Evolutionary conservation across 768 basidiomycete species (phyloP).

Genomic region (Tremella yokohamensis): DNA sequence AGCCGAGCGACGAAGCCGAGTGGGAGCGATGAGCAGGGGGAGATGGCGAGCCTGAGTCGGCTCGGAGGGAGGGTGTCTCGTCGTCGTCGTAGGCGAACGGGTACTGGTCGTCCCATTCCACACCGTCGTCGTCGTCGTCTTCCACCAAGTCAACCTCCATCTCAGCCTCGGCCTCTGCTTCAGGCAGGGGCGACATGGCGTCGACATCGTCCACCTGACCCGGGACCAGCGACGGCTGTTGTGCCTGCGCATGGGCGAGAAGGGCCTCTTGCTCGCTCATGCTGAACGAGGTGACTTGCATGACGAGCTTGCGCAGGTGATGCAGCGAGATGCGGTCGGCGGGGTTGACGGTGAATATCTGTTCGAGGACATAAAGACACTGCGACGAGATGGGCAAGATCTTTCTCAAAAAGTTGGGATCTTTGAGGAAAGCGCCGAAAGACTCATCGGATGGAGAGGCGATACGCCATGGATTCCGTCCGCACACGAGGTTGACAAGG

Average conservation of each 20-base stretch:
- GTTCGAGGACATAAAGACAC: conserved; percentile 64
- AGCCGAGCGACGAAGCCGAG: conserved; percentile 24
- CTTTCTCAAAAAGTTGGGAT: conserved; percentile 63
- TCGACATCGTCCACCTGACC: background rate
- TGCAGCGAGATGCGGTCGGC: conserved; percentile 61
- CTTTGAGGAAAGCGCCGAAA: conserved; percentile 69
- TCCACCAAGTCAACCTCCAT: background rate
- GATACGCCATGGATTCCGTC: conserved; percentile 72
- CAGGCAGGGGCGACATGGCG: conserved; percentile 6
- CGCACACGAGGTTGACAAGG: conserved; percentile 71
- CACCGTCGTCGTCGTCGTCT: conserved; percentile 7
- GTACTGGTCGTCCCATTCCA: background rate
- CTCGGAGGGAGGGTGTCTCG: conserved; percentile 36
- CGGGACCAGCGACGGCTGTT: background rate
- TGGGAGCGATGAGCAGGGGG: conserved; percentile 31
- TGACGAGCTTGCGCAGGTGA: conserved; percentile 62
- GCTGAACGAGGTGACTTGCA: conserved; percentile 62
- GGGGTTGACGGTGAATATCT: conserved; percentile 68
- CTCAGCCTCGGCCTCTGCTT: background rate
- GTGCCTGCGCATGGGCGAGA: conserved; percentile 38
- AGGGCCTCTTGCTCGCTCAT: conserved; percentile 57
- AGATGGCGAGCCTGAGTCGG: conserved; percentile 40
- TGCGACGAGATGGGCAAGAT: conserved; percentile 70
- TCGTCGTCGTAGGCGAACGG: conserved; percentile 23
- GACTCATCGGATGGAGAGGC: conserved; percentile 67